Evolutionary conservation across 2,329 filamentous ascomycete species (phyloP), one percentile per base, ranked within the genome.

Genomic region (Aspergillus ibericus): DNA sequence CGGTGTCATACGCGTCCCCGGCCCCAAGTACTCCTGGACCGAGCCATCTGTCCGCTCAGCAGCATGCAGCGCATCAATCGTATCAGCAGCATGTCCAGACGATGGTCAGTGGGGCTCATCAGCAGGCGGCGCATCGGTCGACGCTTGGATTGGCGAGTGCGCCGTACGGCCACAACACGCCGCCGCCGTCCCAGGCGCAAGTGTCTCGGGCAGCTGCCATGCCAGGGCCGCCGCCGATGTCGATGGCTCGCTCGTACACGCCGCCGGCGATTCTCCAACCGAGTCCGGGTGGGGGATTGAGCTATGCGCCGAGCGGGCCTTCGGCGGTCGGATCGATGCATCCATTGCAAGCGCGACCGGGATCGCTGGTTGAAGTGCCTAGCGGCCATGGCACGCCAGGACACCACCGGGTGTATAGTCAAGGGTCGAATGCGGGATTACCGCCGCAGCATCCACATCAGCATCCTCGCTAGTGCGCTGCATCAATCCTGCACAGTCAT

Each of bases 71-170:
- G 15, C 68, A 67, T 56, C 71, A 72, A 51, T 66, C 67, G 25
- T 75, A 73, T 48, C 75, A 77, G 49, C 73, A 74, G 51, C 72
- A 76, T 55, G 69, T 75, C 32, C 75, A 76, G 50, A 71, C 71
- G 5, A 68, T 77, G 67, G 73, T 76, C 18, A 73, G 62, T 53
- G 73, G 71, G n/a, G 63, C 69, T 9, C 73, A 75, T 49, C 72
- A 75, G 29, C 69, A 67, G 36, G 69, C 69, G 27, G 57, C 67
- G 9, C 74, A 76, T 52, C 70, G 75, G 16, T 63, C 73, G 2
- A 64, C 75, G 2, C 65, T 74, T 5, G 67, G 68, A 7, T 56
- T 75, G 49, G 57, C 63, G 12, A 68, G 70, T 22, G 67, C 63
- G 5, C 66, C 69, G 20, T 75, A 74, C 53, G 69, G 71, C 15